Evolutionary conservation across 2,329 filamentous ascomycete genomes (phyloP).

Genomic region (Nectriaceae sp.): DNA sequence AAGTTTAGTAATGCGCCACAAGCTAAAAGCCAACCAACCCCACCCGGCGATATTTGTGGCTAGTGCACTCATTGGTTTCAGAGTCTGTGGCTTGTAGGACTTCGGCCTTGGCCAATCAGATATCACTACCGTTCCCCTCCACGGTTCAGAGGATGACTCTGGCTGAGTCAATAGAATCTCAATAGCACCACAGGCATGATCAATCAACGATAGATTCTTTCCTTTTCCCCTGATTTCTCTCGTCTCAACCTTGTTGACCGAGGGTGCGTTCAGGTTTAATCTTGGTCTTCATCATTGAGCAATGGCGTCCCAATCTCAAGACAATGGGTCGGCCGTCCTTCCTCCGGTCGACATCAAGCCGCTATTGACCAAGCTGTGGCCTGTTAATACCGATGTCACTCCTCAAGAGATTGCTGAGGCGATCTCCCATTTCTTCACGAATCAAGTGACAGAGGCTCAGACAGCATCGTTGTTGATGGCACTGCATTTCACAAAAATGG

Average conservation of each 20-base stretch:
- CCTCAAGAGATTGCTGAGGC: constrained; percentile 87
- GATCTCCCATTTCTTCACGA: constrained; percentile 87
- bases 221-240: constrained; percentile 4
- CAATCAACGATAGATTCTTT: constrained; percentile 10
- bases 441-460: constrained; percentile 85
- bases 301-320: constrained; percentile 35
- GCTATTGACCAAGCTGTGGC: constrained; percentile 74
- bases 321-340: constrained; percentile 30
- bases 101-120: constrained; percentile 29
- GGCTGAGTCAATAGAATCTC: constrained; percentile 26
- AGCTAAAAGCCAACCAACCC: too few species aligned
- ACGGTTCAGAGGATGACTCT: constrained; percentile 18
- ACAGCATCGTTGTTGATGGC: constrained; percentile 85
- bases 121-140: constrained; percentile 12
- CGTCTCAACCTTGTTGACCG: too few species aligned
- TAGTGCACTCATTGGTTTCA: background rate
- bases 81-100: too few species aligned
- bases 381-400: constrained; percentile 56
- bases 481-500: constrained; percentile 86
- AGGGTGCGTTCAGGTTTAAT: too few species aligned
- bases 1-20: constrained; percentile 10
- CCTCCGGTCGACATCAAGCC: constrained; percentile 64
- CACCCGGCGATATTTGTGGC: constrained; percentile 1
- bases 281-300: too few species aligned
- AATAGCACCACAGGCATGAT: constrained; percentile 17